These are phyloP conservation scores for Seminavis robusta DNA, from an alignment of 108 stramenopile species.

Conservation along the genomic window DNA sequence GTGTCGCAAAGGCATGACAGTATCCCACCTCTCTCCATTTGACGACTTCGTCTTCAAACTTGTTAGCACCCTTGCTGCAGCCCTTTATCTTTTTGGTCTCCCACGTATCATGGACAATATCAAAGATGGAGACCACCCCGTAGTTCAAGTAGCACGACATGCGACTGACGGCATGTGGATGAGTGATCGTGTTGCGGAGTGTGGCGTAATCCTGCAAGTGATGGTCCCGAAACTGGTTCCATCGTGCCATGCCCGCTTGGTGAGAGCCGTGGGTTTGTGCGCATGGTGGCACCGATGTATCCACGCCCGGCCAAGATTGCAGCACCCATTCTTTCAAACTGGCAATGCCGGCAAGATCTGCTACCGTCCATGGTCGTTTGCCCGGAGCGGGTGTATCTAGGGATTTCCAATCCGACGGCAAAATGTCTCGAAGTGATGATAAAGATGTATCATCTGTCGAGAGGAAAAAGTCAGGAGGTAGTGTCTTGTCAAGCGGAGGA, in stretches of 20 bases:
- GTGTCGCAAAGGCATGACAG: conserved; percentile 41
- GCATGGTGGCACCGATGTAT: conserved; percentile 47
- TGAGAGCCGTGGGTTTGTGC: conserved; percentile 58
- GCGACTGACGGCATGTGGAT: conserved; percentile 53
- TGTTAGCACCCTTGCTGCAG: conserved; percentile 26
- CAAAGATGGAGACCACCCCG: conserved; percentile 60
- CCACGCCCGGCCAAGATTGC: conserved; percentile 42
- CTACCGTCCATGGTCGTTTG: conserved; percentile 34
- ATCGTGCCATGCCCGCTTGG: conserved; percentile 31
- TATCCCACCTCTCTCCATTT: conserved; percentile 72
- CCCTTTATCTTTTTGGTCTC: conserved; percentile 6
- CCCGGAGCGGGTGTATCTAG: conserved; percentile 3
- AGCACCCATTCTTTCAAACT: conserved; percentile 33
- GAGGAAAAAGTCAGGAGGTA: conserved; percentile 21
- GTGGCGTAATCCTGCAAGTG: conserved; percentile 42
- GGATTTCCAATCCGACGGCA: conserved; percentile 22
- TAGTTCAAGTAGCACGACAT: conserved; percentile 67
- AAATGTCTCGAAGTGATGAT: not conserved
- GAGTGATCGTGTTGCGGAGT: conserved; percentile 36
- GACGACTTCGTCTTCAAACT: conserved; percentile 66
- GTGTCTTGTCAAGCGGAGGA: conserved; percentile 24
- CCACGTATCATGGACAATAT: conserved; percentile 44
- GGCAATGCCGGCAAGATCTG: conserved; percentile 9
- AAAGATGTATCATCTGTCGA: not conserved
- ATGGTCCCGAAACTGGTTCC: conserved; percentile 40